phyloP scores from a whole-genome alignment of 176 grass and related monocot genomes.

The Chloris gayana region DNA sequence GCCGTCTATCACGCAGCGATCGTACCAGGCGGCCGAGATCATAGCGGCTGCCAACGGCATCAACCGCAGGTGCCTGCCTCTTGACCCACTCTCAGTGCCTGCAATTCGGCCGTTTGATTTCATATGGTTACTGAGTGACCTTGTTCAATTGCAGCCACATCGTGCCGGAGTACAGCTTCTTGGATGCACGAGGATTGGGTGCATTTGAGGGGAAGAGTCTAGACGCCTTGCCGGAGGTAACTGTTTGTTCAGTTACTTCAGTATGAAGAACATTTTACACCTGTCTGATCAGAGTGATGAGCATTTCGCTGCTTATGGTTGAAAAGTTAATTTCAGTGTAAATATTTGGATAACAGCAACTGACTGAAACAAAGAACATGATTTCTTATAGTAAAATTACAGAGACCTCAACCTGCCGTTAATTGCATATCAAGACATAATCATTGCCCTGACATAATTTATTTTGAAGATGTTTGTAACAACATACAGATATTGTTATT shows the following conservation, averaged over 20 bases:
- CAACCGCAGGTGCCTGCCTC: no score
- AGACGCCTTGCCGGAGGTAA: conserved; percentile 72
- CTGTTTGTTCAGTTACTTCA: background rate
- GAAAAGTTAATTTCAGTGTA: background rate
- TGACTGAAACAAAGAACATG: background rate
- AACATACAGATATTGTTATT: background rate
- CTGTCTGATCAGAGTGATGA: background rate
- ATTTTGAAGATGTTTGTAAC: background rate
- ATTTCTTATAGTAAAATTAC: background rate
- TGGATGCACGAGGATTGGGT: conserved; percentile 87
- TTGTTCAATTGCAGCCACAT: conserved; percentile 56
- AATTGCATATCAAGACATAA: conserved; percentile 10
- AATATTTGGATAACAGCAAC: background rate
- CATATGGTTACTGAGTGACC: background rate
- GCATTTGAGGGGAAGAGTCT: conserved; percentile 81
- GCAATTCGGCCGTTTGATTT: background rate
- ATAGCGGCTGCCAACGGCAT: conserved; percentile 50
- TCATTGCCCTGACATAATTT: background rate
- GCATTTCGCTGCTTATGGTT: background rate
- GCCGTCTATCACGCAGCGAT: conserved; percentile 91
- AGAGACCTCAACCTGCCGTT: background rate
- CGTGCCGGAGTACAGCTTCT: conserved; percentile 95
- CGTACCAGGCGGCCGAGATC: conserved; percentile 93
- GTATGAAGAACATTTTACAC: no score
- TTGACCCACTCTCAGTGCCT: no score